Percentiles rank a stretch among this genome's conserved stretches.
Conservation (phyloP, 495 filamentous ascomycete species). For the Hypoxylon crocopeplum region DNA sequence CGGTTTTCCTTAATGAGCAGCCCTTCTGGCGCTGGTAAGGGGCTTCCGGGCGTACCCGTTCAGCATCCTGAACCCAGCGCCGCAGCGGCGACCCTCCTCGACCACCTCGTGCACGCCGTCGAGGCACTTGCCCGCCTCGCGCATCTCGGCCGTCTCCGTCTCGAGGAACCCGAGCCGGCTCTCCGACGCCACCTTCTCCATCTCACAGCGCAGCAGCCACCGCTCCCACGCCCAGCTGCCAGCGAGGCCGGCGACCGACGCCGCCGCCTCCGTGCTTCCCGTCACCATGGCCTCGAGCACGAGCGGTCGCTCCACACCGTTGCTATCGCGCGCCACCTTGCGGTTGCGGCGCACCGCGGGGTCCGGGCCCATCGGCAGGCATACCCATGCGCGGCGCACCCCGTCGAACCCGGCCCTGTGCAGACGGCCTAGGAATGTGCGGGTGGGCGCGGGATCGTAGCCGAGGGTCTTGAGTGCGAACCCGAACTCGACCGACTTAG, state of each 20-base stretch:
- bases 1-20: neutral
- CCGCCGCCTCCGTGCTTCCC: conserved; percentile 75
- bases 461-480: conserved; percentile 86
- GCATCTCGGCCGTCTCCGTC: conserved; percentile 51
- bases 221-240: conserved; percentile 96
- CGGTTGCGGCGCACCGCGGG: conserved; percentile 47
- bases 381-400: conserved; percentile 87
- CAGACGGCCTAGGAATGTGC: conserved; percentile 77
- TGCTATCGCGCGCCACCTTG: conserved; percentile 42
- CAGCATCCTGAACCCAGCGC: conserved; percentile 85
- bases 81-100: conserved; percentile 81
- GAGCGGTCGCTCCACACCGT: conserved; percentile 53
- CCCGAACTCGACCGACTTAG: conserved; percentile 86
- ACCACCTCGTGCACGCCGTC: conserved; percentile 80
- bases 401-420: conserved; percentile 74
- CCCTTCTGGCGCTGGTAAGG: neutral
- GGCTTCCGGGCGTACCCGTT: conserved; percentile 93
- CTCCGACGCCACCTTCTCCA: conserved; percentile 77
- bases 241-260: conserved; percentile 78
- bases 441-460: conserved; percentile 86
- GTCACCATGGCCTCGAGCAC: conserved; percentile 69
- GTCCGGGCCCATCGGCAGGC: conserved; percentile 83
- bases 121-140: conserved; percentile 62
- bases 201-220: conserved; percentile 87
- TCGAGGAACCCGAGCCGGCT: conserved; percentile 59